phyloP scores from a whole-genome alignment of 2,329 filamentous ascomycete species.

The Penicillium brevicompactum region DNA sequence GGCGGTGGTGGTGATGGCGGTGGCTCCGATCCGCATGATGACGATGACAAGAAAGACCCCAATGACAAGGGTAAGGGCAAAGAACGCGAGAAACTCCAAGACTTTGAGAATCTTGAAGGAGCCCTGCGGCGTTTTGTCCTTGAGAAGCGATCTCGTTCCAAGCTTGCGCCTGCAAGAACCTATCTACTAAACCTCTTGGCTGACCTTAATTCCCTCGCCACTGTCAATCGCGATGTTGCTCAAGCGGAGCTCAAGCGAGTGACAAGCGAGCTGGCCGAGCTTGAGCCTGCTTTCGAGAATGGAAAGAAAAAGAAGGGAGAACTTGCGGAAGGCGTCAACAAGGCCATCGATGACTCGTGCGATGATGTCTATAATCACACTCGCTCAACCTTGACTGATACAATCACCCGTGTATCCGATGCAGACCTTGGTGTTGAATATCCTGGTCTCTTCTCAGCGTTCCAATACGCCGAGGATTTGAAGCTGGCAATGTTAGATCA shows the following conservation, averaged over 20 bases:
- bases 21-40: constrained; percentile 50
- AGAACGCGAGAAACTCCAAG: constrained; percentile 84
- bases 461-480: constrained; percentile 90
- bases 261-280: constrained; percentile 72
- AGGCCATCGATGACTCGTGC: constrained; percentile 80
- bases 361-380: constrained; percentile 84
- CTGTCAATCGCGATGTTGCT: constrained; percentile 84
- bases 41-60: constrained; percentile 55
- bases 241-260: constrained; percentile 83
- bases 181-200: constrained; percentile 92
- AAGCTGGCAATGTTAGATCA: constrained; percentile 89
- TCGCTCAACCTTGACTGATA: constrained; percentile 70
- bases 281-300: constrained; percentile 83
- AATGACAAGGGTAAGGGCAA: constrained; percentile 84
- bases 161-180: constrained; percentile 91
- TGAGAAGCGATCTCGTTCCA: constrained; percentile 92
- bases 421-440: constrained; percentile 81
- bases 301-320: constrained; percentile 78
- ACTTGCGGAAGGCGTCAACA: constrained; percentile 78
- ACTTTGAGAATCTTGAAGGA: constrained; percentile 87
- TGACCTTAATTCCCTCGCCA: constrained; percentile 80
- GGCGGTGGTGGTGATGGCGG: constrained; percentile 59
- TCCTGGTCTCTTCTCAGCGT: constrained; percentile 79
- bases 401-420: constrained; percentile 76
- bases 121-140: constrained; percentile 90